Percentiles rank a stretch among this genome's conserved stretches.
Evolutionary conservation across 2,329 filamentous ascomycete genomes (phyloP).

Genomic region (Pseudogymnoascus sp.): DNA sequence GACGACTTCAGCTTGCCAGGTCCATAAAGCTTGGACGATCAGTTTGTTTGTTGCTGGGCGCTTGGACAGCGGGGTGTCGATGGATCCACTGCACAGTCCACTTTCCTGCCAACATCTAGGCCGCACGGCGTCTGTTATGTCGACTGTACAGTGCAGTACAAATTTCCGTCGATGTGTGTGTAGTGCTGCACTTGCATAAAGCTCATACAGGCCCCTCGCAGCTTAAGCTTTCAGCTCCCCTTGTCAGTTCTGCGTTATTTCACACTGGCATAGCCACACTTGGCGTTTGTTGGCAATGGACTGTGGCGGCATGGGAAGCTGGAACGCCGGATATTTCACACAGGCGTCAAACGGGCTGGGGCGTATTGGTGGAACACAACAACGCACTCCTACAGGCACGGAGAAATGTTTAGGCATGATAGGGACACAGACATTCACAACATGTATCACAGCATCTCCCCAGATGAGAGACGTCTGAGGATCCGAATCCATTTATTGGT

Average conservation of each 20-base stretch:
- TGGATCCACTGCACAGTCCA: constrained; percentile 1
- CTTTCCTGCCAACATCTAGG: not conserved
- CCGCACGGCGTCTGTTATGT: not conserved
- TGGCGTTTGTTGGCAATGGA: not conserved
- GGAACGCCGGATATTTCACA: not conserved
- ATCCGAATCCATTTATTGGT: constrained; percentile 1
- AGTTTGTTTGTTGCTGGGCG: not conserved
- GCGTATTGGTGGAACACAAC: not conserved
- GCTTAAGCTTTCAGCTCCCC: not conserved
- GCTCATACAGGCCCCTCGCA: not conserved
- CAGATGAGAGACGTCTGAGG: not conserved
- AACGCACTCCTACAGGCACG: not conserved
- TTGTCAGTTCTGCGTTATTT: constrained; percentile 3
- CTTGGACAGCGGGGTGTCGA: not conserved
- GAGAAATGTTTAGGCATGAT: not conserved
- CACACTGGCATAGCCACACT: constrained; percentile 1
- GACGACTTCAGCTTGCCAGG: constrained; percentile 2
- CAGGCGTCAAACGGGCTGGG: not conserved
- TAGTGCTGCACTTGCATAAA: not conserved
- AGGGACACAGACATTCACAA: not conserved
- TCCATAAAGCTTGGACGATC: constrained; percentile 7
- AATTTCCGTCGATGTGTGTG: not conserved
- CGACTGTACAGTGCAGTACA: not conserved
- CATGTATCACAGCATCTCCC: not conserved
- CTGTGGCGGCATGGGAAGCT: not conserved